phyloP scores from a whole-genome alignment of 306 rosid species.

The Pyrus pyrifolia region DNA sequence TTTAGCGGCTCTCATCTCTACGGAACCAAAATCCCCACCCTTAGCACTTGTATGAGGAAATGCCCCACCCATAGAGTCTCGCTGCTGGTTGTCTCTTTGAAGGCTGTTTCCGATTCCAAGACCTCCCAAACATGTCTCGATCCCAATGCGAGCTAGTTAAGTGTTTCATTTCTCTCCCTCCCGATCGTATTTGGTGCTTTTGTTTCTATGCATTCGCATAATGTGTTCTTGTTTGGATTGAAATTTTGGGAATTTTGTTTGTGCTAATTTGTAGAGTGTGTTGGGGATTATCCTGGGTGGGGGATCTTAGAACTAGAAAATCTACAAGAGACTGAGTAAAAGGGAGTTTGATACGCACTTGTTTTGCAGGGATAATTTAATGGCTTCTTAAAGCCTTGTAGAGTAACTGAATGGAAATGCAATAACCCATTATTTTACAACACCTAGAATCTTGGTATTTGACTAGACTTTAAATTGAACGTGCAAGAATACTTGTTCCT shows the following conservation, averaged over 20 bases:
- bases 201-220: background rate
- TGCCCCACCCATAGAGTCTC: conserved; percentile 11
- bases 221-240: background rate
- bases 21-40: conserved; percentile 14
- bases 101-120: conserved; percentile 87
- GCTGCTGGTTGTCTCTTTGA: conserved; percentile 53
- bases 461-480: too few relatives aligned
- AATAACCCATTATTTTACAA: too few relatives aligned
- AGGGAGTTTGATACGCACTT: too few relatives aligned
- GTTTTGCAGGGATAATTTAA: too few relatives aligned
- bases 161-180: conserved; percentile 10
- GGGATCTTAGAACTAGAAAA: conserved; percentile 17
- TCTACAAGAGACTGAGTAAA: too few relatives aligned
- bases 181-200: background rate
- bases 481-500: too few relatives aligned
- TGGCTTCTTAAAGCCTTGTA: too few relatives aligned
- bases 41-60: background rate
- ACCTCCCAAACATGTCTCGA: conserved; percentile 93
- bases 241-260: background rate
- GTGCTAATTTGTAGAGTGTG: conserved; percentile 53
- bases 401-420: too few relatives aligned
- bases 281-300: conserved; percentile 94
- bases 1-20: conserved; percentile 15
- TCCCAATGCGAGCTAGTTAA: conserved; percentile 90
- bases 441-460: too few relatives aligned